Percentiles rank a stretch among this genome's conserved stretches.
These are phyloP conservation scores for Tetracladium maxilliforme DNA, from an alignment of 2,329 filamentous ascomycete genomes.

Conservation along the genomic window DNA sequence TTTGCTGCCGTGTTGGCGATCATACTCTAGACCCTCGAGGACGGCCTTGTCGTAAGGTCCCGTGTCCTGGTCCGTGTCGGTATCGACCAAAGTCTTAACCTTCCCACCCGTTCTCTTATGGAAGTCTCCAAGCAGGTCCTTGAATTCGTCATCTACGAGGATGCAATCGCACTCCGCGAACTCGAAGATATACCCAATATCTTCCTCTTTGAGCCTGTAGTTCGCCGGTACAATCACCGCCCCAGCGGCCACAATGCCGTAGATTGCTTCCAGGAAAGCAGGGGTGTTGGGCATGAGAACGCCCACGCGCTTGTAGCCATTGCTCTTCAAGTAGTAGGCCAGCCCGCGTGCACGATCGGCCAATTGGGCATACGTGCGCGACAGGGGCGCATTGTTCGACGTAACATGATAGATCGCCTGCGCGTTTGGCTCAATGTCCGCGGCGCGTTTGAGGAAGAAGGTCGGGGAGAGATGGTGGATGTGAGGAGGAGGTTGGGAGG, in stretches of 20 bases:
- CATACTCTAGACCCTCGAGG: constrained; percentile 62
- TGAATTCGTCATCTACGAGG: constrained; percentile 73
- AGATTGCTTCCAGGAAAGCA: constrained; percentile 83
- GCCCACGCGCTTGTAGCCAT: constrained; percentile 62
- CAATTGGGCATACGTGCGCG: constrained; percentile 66
- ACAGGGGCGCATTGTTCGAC: constrained; percentile 56
- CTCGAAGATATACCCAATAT: constrained; percentile 81
- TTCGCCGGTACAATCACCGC: constrained; percentile 63
- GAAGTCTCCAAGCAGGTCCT: constrained; percentile 54
- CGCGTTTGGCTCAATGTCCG: constrained; percentile 74
- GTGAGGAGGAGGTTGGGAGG: constrained; percentile 30
- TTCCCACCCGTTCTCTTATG: constrained; percentile 39
- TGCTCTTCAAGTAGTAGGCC: constrained; percentile 72
- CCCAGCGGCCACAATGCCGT: constrained; percentile 71
- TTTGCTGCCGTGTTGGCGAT: constrained; percentile 44
- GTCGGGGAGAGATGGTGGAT: constrained; percentile 76
- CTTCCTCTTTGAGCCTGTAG: constrained; percentile 64
- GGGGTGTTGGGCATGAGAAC: constrained; percentile 87
- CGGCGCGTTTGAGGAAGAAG: constrained; percentile 73
- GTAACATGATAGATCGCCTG: constrained; percentile 79
- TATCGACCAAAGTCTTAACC: constrained; percentile 63
- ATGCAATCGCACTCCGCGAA: constrained; percentile 79
- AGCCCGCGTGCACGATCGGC: constrained; percentile 78
- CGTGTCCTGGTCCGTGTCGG: constrained; percentile 64
- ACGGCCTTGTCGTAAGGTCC: constrained; percentile 77